These are phyloP conservation scores for Marasmius sp. DNA, from an alignment of 1,284 basidiomycete genomes.

Conservation along the genomic window DNA sequence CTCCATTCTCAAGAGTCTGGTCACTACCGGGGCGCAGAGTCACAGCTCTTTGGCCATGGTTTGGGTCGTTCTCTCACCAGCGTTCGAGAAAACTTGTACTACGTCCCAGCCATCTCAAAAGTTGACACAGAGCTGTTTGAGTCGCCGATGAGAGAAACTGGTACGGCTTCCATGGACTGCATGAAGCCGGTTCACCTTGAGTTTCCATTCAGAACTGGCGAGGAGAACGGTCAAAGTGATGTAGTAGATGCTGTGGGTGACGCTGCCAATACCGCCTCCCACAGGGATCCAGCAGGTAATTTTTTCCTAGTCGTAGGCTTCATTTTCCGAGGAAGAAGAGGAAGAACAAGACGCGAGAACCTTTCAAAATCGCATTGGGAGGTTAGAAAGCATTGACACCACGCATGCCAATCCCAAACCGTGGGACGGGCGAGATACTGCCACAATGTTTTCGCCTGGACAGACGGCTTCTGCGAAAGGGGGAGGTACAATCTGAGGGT, in stretches of 20 bases:
- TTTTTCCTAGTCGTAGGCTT: slow-evolving; percentile 36
- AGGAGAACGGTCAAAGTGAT: neutral
- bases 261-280: slow-evolving; percentile 40
- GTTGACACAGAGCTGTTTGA: too few species aligned
- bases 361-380: slow-evolving; percentile 27
- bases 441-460: slow-evolving; percentile 24
- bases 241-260: slow-evolving; percentile 26
- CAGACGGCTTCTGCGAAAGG: slow-evolving; percentile 29
- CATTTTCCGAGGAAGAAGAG: neutral
- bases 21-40: too few species aligned
- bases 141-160: too few species aligned
- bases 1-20: too few species aligned
- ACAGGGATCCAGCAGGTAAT: slow-evolving; percentile 29
- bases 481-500: slow-evolving; percentile 27
- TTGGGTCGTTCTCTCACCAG: too few species aligned
- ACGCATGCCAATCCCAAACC: slow-evolving; percentile 36
- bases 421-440: slow-evolving; percentile 28
- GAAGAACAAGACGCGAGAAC: slow-evolving; percentile 14
- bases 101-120: too few species aligned
- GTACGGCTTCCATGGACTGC: neutral
- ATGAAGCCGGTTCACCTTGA: neutral
- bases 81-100: too few species aligned
- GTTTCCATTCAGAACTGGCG: neutral
- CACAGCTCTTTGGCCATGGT: too few species aligned
- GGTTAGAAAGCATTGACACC: slow-evolving; percentile 26